A percentile compares a stretch with the other conserved stretches of the same genome.
phyloP scores from a whole-genome alignment of 2,329 filamentous ascomycete genomes.

The Aureobasidium sp. region DNA sequence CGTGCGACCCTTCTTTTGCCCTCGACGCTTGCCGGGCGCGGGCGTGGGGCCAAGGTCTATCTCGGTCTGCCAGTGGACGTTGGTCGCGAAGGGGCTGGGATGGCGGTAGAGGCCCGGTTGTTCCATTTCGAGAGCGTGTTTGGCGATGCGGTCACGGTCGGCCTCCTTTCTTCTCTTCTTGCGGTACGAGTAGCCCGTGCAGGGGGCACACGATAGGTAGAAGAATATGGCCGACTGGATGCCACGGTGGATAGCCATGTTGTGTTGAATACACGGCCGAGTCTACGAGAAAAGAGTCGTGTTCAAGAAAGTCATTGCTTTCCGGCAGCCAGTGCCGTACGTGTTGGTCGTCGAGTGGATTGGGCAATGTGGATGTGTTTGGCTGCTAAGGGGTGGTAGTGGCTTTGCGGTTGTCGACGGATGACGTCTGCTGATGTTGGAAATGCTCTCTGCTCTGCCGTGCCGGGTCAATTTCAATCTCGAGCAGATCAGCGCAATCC shows the following conservation, averaged over 20 bases:
- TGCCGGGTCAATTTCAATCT: background rate
- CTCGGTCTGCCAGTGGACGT: conserved; percentile 81
- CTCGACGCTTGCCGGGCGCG: conserved; percentile 34
- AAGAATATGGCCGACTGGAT: conserved; percentile 73
- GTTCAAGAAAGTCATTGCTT: background rate
- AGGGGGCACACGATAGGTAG: conserved; percentile 69
- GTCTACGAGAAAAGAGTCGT: background rate
- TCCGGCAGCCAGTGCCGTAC: background rate
- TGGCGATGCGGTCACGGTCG: conserved; percentile 56
- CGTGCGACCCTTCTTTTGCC: conserved; percentile 34
- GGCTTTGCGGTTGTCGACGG: background rate
- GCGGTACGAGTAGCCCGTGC: conserved; percentile 59
- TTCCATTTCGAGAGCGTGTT: conserved; percentile 55
- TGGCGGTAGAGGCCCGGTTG: conserved; percentile 70
- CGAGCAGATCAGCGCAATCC: background rate
- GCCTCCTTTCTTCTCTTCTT: conserved; percentile 64
- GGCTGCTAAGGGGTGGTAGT: background rate
- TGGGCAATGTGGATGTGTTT: background rate
- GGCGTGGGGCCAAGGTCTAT: conserved; percentile 71
- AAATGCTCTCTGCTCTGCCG: background rate
- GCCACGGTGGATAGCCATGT: conserved; percentile 33
- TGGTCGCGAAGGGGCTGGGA: conserved; percentile 74
- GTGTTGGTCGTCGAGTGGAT: background rate
- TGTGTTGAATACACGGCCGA: background rate
- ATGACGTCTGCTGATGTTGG: background rate